phyloP scores from a whole-genome alignment of 768 basidiomycete species.

The Pholiota conissans region DNA sequence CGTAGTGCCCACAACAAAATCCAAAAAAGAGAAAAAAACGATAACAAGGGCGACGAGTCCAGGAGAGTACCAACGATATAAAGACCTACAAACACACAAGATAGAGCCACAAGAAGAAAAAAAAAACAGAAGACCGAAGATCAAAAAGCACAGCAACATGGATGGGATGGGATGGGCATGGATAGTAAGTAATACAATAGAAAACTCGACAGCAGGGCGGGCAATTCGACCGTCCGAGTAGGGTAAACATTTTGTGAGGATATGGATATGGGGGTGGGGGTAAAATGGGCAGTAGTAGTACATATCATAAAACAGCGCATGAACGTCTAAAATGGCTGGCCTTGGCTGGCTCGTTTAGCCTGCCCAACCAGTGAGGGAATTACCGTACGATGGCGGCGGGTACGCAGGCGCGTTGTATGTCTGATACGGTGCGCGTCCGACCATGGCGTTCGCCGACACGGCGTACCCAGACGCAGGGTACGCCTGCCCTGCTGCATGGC shows the following conservation, averaged over 20 bases:
- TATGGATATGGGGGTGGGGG: not conserved
- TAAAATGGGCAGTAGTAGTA: not conserved
- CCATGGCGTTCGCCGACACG: not conserved
- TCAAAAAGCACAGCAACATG: constrained; percentile 2
- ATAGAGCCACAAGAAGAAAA: not conserved
- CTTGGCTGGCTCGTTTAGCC: too few relatives aligned
- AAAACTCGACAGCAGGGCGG: not conserved
- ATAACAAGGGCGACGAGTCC: not conserved
- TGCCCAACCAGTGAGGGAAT: constrained; percentile 51
- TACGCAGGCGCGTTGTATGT: constrained; percentile 18
- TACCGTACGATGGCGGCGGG: constrained; percentile 29
- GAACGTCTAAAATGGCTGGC: constrained; percentile 3
- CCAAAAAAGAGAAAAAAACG: not conserved
- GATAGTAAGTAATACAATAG: not conserved
- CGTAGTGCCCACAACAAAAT: not conserved
- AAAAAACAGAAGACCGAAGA: constrained; percentile 8
- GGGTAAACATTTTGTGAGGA: not conserved
- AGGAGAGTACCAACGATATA: not conserved
- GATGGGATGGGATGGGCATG: not conserved
- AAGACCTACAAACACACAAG: constrained; percentile 1
- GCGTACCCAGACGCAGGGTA: not conserved
- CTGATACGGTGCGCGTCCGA: not conserved
- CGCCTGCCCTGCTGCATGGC: not conserved
- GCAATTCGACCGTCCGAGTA: not conserved
- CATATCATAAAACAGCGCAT: not conserved